These are phyloP conservation scores for Fonsecaea nubica DNA, from an alignment of 2,329 filamentous ascomycete species.

Conservation along the genomic window DNA sequence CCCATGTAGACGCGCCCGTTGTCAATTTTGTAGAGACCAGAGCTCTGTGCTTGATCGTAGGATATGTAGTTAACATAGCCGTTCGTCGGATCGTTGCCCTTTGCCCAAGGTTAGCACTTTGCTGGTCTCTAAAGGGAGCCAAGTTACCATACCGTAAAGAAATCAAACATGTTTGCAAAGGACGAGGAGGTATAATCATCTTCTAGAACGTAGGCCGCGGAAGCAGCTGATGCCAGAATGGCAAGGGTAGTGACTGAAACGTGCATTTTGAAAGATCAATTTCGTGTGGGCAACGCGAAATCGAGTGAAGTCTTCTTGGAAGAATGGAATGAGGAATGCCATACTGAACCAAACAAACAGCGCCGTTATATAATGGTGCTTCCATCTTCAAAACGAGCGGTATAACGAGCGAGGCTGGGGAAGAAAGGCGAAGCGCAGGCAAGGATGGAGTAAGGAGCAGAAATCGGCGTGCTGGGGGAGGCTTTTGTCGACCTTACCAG, in stretches of 20 bases:
- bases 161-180: slow-evolving; percentile 61
- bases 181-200: slow-evolving; percentile 56
- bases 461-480: slow-evolving; percentile 28
- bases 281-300: slow-evolving; percentile 1
- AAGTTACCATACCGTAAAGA: slow-evolving; percentile 53
- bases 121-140: not conserved
- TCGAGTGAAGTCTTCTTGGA: not conserved
- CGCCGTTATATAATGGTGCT: slow-evolving; percentile 24
- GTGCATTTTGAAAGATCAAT: slow-evolving; percentile 24
- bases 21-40: slow-evolving; percentile 64
- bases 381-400: slow-evolving; percentile 6
- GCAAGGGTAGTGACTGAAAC: slow-evolving; percentile 25
- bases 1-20: slow-evolving; percentile 70
- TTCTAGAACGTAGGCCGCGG: slow-evolving; percentile 50
- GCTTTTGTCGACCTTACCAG: slow-evolving; percentile 21
- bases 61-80: slow-evolving; percentile 76
- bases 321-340: slow-evolving; percentile 20
- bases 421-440: slow-evolving; percentile 9
- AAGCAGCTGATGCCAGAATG: slow-evolving; percentile 27
- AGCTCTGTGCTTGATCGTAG: slow-evolving; percentile 60
- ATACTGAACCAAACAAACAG: slow-evolving; percentile 15
- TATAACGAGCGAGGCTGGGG: slow-evolving; percentile 32
- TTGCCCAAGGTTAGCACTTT: slow-evolving; percentile 5
- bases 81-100: slow-evolving; percentile 70
- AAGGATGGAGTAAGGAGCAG: not conserved